Base-by-base conservation (phyloP, 23 red algal genomes). In the Gracilariopsis chorda region DNA sequence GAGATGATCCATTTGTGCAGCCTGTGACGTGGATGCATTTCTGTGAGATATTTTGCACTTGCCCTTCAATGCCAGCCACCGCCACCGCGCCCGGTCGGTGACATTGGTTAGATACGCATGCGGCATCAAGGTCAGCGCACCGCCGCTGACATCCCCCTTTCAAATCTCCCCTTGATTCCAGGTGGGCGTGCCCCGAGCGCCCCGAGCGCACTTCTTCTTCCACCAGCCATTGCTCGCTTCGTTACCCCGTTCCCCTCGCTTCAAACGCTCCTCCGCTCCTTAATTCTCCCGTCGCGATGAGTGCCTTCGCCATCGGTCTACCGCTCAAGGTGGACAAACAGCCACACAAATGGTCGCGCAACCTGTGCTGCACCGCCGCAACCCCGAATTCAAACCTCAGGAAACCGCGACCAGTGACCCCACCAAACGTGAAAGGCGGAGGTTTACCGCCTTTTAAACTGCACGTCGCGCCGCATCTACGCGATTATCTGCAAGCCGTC, bases 171-270 rank as follows among this genome's bases (percentile, higher is more conserved):
- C n/a, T n/a, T n/a, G n/a, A n/a, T n/a, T n/a, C n/a, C n/a, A n/a
- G n/a, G n/a, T n/a, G n/a, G n/a, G n/a, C n/a, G 49, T 39, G 75
- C 44, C 85, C 87, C 2, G 93, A 88, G 45, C 58, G 64, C 41
- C 83, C 87, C 17, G 91, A 73, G 36, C 64, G 78, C 32, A 68
- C 78, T 63, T 92, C 63, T 56, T 86, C 91, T 13, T 87, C 75
- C 9, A 25, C 72, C 59, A 12, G 21, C 23, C 59, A 23, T 64
- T 7, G 55, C 7, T 12, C n/a, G n/a, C 9, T 5, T 7, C 55
- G 55, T 60, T 27, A n/a, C 30, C 55, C 30, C 19, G 55, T 60
- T 19, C 55, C 6, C 55, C 8, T 84, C 87, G 94, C 60, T 65
- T 29, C 84, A 79, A 43, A 10, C 30, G 59, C 33, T 75, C 44